These are phyloP conservation scores for Trichoderma erinaceum DNA, from an alignment of 495 filamentous ascomycete genomes.

Conservation along the genomic window DNA sequence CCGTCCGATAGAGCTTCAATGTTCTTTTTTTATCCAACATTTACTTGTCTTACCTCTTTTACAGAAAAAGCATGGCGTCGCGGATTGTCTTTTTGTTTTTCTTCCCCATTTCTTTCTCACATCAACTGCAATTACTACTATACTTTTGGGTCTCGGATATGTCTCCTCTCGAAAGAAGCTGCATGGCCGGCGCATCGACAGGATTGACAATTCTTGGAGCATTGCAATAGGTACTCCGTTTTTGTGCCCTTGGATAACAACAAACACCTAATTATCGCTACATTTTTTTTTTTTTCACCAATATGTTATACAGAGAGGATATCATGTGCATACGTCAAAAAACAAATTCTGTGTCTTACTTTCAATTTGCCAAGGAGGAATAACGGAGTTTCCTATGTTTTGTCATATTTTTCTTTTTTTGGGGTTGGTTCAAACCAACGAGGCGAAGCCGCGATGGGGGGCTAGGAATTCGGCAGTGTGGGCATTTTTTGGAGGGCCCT, in stretches of 20 bases:
- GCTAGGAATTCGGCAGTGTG: background rate
- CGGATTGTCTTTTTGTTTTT: background rate
- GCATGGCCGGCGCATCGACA: conserved; percentile 12
- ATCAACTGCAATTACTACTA: background rate
- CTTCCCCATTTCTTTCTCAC: background rate
- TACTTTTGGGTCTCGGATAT: background rate
- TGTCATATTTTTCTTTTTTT: conserved; percentile 9
- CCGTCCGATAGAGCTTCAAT: conserved; percentile 8
- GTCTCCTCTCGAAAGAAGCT: conserved; percentile 2
- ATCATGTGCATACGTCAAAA: conserved; percentile 12
- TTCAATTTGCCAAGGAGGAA: background rate
- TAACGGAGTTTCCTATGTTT: background rate
- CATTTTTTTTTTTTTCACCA: background rate
- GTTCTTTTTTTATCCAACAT: conserved; percentile 3
- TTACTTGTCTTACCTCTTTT: background rate
- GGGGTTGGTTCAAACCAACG: background rate
- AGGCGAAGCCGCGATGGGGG: background rate
- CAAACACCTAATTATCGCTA: conserved; percentile 5
- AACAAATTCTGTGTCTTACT: no score
- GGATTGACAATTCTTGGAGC: background rate
- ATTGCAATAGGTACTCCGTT: background rate
- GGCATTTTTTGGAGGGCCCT: background rate
- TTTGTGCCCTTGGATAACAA: background rate
- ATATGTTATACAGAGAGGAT: background rate
- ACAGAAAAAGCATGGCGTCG: conserved; percentile 6